These are phyloP conservation scores for Cucurbita pepo DNA, from an alignment of 306 rosid species.

Conservation along the genomic window DNA sequence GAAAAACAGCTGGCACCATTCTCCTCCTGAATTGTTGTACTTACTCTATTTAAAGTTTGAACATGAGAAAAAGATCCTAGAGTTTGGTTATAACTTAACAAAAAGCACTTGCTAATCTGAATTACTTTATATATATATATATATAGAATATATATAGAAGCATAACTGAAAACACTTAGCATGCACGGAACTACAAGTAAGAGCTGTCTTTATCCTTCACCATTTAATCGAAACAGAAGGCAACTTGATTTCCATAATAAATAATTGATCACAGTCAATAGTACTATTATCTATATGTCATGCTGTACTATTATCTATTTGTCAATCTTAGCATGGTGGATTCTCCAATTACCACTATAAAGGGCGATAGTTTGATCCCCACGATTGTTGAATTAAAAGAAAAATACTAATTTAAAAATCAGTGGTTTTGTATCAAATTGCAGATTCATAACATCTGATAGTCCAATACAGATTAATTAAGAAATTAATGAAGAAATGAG, in stretches of 20 bases:
- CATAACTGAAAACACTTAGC: neutral
- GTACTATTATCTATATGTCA: too few species aligned
- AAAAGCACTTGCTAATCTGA: neutral
- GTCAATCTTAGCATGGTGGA: too few species aligned
- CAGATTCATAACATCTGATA: neutral
- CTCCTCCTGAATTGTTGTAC: neutral
- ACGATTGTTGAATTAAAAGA: too few species aligned
- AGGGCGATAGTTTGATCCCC: too few species aligned
- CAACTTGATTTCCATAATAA: neutral
- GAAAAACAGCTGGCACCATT: neutral
- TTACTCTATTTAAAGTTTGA: neutral
- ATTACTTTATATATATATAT: neutral
- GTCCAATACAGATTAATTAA: neutral
- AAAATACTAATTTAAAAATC: neutral
- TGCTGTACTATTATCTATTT: too few species aligned
- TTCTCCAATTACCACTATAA: neutral
- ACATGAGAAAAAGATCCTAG: neutral
- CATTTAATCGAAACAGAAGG: neutral
- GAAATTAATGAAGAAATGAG: neutral
- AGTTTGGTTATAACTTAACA: neutral
- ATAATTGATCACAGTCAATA: neutral
- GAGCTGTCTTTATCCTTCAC: neutral
- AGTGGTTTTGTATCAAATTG: neutral
- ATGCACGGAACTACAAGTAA: neutral
- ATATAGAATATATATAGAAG: neutral